Conservation (phyloP, 2,329 filamentous ascomycete genomes). For the Ophiobolus disseminans region DNA sequence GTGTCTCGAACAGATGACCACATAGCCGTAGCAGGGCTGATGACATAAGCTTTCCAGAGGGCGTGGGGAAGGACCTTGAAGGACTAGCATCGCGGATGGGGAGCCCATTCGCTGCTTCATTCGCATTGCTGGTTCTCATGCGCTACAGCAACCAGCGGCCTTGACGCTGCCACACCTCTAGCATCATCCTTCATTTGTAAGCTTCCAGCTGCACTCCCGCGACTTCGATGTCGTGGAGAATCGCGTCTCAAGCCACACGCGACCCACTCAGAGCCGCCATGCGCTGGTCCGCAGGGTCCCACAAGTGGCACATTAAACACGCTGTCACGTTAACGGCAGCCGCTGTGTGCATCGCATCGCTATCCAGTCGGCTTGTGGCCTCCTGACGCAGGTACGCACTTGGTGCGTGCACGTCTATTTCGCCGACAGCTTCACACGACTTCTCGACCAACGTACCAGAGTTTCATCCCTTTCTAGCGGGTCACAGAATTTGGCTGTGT, state of each 20-base stretch:
- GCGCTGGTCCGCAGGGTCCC: conserved; percentile 31
- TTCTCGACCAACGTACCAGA: conserved; percentile 25
- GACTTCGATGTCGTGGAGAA: conserved; percentile 24
- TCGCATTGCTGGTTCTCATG: conserved; percentile 27
- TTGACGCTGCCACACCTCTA: conserved; percentile 21
- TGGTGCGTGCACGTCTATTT: conserved; percentile 12
- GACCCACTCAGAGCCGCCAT: conserved; percentile 29
- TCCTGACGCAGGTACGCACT: conserved; percentile 37
- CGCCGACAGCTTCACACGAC: conserved; percentile 12
- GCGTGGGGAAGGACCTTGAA: conserved; percentile 21
- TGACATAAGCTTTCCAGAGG: conserved; percentile 29
- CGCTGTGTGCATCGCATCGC: conserved; percentile 15
- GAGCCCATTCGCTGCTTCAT: conserved; percentile 32
- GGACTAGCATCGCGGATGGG: conserved; percentile 16
- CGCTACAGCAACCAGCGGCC: conserved; percentile 11
- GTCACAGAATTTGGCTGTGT: conserved; percentile 11
- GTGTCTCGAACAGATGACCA: conserved; percentile 39
- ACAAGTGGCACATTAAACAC: conserved; percentile 28
- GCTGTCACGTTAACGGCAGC: conserved; percentile 24
- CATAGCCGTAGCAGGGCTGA: conserved; percentile 28
- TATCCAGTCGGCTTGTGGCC: conserved; percentile 19
- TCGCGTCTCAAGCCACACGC: conserved; percentile 26
- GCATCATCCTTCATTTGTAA: conserved; percentile 27
- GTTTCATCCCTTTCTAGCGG: conserved; percentile 36
- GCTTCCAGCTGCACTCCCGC: conserved; percentile 33